Base-by-base conservation (phyloP, 1,284 basidiomycete species). In the Apiotrichum montevideense region DNA sequence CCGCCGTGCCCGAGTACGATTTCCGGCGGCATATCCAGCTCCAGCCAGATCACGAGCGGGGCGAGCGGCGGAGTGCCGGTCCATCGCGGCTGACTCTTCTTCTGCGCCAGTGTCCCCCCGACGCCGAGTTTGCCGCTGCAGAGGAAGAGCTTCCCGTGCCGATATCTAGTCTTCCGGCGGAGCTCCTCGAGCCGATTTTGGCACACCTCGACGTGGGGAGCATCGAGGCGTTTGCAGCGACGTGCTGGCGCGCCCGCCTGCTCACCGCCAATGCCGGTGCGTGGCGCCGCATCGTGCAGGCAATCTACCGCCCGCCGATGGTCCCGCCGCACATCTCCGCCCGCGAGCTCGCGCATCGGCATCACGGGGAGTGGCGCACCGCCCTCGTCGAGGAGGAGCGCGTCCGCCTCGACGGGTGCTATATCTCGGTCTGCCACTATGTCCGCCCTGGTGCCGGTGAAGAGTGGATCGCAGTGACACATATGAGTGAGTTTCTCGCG, bases 381-480 rank as follows among this genome's bases (percentile, higher is more conserved):
- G 74, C 87, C 5, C 88, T 84, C 69, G 82, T 94, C 45, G 87
- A 91, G 69, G 86, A 89, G 61, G 90, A 90, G 52, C 82, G 91
- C 39, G 72, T 94, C 41, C 83, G 91, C 44, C 75, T 87, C 63
- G 91, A 94, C 63, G 91, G 91, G 4, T 85, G 90, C 14, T 94
- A 93, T 72, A 93, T 95, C 57, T 85, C 89, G 33, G 85, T 90
- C 13, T 93, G 90, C 68, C 90, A 92, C 70, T 78, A 77, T 55
- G 67, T 93, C 57, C 88, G 90, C 29, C 80, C 80, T 8, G 90
- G 90, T 33, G 74, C 86, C 13, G 85, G 87, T 63, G 90, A 93
- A 65, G 80, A 82, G 9, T 92, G 90, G 90, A 84, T 90, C 13
- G 85, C 87, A 63, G 65, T 76, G 32, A 75, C 75, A 7, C 75